Evolutionary conservation across 2,329 filamentous ascomycete species (phyloP).

Genomic region (Exophiala viscosa): DNA sequence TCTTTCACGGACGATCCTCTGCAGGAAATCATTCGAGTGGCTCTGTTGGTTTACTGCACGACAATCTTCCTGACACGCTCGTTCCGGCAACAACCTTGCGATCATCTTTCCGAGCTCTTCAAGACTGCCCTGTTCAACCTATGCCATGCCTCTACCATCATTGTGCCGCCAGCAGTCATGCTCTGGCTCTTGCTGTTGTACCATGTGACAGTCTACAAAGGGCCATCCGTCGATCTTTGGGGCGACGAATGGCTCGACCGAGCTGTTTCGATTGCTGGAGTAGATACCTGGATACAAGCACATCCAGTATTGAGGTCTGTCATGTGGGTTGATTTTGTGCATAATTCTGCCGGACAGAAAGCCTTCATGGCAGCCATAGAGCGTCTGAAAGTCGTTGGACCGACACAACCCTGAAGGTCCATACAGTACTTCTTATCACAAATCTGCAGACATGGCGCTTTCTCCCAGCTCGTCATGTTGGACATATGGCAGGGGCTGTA

Average conservation of each 20-base stretch:
- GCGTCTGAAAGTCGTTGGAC: not conserved
- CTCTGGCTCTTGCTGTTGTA: not conserved
- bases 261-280: not conserved
- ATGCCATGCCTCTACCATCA: not conserved
- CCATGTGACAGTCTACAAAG: not conserved
- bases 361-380: not conserved
- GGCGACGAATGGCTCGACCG: not conserved
- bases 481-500: too few relatives aligned
- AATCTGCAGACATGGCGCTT: too few relatives aligned
- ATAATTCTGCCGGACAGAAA: not conserved
- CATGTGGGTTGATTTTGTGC: conserved; percentile 12
- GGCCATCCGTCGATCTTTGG: not conserved
- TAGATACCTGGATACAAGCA: not conserved
- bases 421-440: too few relatives aligned
- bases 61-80: conserved; percentile 1
- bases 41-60: not conserved
- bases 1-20: conserved; percentile 1
- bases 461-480: too few relatives aligned
- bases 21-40: not conserved
- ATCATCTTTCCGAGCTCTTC: not conserved
- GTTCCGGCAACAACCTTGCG: not conserved
- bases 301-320: not conserved
- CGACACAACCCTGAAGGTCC: too few relatives aligned
- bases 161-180: not conserved
- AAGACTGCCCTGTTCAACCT: not conserved